Evolutionary conservation across 495 filamentous ascomycete species (phyloP), one percentile per base, ranked within the genome.

Genomic region (Umbilicaria muhlenbergii): DNA sequence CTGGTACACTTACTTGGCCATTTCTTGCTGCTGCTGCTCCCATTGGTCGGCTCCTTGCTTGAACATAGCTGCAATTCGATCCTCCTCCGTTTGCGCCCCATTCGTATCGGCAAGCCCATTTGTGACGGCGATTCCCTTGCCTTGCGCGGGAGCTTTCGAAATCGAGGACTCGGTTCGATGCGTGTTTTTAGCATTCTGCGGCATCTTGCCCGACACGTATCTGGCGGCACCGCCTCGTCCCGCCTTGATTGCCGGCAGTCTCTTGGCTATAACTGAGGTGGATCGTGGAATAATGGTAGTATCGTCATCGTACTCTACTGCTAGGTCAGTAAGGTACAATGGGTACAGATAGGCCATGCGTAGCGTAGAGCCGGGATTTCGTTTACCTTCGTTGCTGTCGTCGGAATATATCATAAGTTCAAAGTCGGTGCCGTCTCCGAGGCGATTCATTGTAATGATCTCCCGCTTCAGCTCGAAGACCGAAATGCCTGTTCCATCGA

Each of bases 401-500:
- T 93, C 83, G 46, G 83, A 80, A 61, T 81, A 91, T 50, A 99
- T 91, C 38, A 85, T 75, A 39, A 99, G 71, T 62, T 99, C 91
- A 58, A 99, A 95, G 55, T 99, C 91, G 44, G 83, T 85, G 45
- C 92, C 92, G 69, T 96, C 87, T 50, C 91, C 92, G 80, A 96
- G 71, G 49, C 81, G 83, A 67, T 82, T 89, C 65, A 84, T 79
- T 53, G 75, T 73, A 64, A 99, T 99, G 58, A 99, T 99, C 63
- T 94, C 88, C 64, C 89, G 78, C 64, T 99, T 99, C 57, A 96
- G 65, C 61, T 96, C 91, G 67, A 95, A 99, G 53, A 96, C 91
- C 44, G 91, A 93, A 49, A 99, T 94, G 65, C 85, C 85, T 54
- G 91, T 95, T 57, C 91, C 91, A 67, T 99, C 91, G 66, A 99